phyloP scores from a whole-genome alignment of 768 basidiomycete species.

The Chalciporus sphaerocephalus region DNA sequence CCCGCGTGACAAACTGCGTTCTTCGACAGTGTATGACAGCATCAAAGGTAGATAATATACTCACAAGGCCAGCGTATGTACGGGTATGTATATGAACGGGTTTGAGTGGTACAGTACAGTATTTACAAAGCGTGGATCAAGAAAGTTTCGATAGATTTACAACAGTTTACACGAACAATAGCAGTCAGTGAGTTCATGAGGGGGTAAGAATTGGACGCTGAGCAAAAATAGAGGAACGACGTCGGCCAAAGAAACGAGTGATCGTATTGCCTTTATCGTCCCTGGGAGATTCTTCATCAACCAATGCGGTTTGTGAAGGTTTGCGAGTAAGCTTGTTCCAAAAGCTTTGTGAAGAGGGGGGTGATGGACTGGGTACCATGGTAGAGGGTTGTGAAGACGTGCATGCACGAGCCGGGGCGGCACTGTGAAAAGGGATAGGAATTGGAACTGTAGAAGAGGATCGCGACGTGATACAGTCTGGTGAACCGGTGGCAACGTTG shows the following conservation, averaged over 20 bases:
- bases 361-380: conserved; percentile 1
- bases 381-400: conserved; percentile 2
- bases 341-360: conserved; percentile 14
- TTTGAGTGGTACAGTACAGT: too few species aligned
- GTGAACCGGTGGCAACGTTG: neutral
- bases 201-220: conserved; percentile 4
- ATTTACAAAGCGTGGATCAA: neutral
- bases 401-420: neutral
- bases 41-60: neutral
- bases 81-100: too few species aligned
- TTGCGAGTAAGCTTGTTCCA: conserved; percentile 23
- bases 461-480: neutral
- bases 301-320: conserved; percentile 12
- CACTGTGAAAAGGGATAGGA: neutral
- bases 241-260: conserved; percentile 21
- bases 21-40: too few species aligned
- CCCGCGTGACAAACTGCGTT: conserved; percentile 7
- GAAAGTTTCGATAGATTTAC: neutral
- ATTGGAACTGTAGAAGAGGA: conserved; percentile 4
- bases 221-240: conserved; percentile 6
- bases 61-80: too few species aligned
- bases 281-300: conserved; percentile 11
- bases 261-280: conserved; percentile 13
- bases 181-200: neutral
- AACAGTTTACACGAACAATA: neutral